Evolutionary conservation across 2,329 filamentous ascomycete genomes (phyloP).

Genomic region (Didymella arachidicola): DNA sequence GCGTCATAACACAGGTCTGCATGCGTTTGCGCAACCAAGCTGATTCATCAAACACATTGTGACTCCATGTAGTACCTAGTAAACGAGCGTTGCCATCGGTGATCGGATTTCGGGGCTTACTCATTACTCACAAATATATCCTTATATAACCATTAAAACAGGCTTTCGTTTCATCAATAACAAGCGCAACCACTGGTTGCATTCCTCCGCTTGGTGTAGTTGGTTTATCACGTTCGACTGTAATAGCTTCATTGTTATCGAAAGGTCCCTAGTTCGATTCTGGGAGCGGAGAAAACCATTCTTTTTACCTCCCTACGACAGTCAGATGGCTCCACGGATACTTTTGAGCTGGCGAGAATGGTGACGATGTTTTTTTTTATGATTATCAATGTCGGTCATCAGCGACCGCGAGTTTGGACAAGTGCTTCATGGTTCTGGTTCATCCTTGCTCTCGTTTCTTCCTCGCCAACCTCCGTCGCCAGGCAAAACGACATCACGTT

Average conservation of each 20-base stretch:
- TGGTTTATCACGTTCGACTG: background rate
- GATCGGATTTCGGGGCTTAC: no score
- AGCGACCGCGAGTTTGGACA: no score
- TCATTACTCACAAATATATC: rapidly evolving
- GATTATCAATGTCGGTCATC: no score
- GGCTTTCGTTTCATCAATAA: background rate
- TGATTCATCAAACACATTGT: no score
- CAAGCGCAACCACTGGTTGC: background rate
- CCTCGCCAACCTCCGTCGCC: background rate
- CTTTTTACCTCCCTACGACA: no score
- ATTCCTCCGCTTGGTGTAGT: background rate
- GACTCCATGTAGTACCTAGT: constrained; percentile 50
- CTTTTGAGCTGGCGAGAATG: no score
- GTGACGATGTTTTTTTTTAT: no score
- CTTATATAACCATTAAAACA: background rate
- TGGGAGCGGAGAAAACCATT: background rate
- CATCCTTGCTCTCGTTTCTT: background rate
- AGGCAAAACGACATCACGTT: constrained; percentile 57
- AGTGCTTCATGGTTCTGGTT: no score
- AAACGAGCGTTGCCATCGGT: no score
- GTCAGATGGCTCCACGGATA: no score
- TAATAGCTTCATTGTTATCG: background rate
- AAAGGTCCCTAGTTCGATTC: background rate
- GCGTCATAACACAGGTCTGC: constrained; percentile 58
- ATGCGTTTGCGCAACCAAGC: background rate